These are phyloP conservation scores for Venturia carpophila DNA, from an alignment of 2,329 filamentous ascomycete genomes.

Conservation along the genomic window DNA sequence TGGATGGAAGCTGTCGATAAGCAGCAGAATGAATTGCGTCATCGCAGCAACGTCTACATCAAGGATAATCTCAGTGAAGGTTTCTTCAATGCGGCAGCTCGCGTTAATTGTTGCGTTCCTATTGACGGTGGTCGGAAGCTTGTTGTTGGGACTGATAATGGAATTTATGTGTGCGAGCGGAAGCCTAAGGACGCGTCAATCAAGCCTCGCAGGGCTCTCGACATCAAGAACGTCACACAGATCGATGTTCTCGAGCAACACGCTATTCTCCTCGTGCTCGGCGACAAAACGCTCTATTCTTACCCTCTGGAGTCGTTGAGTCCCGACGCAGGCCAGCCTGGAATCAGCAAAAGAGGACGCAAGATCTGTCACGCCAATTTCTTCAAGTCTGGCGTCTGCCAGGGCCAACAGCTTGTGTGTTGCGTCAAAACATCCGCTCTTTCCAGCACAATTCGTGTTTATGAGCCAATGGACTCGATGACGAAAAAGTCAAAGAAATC, in stretches of 20 bases:
- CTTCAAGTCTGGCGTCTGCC: constrained; percentile 93
- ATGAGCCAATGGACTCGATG: constrained; percentile 91
- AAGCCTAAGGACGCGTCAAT: constrained; percentile 70
- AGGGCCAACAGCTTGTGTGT: constrained; percentile 89
- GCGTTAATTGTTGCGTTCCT: constrained; percentile 90
- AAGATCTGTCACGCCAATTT: constrained; percentile 98
- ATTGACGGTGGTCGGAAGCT: constrained; percentile 96
- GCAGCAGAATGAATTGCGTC: constrained; percentile 78
- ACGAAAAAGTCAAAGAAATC: constrained; percentile 92
- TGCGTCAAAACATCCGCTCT: constrained; percentile 91
- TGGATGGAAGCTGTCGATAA: constrained; percentile 94
- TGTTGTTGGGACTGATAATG: constrained; percentile 88
- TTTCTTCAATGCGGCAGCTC: constrained; percentile 82
- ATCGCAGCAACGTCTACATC: constrained; percentile 63
- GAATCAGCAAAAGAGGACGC: constrained; percentile 72
- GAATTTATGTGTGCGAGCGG: constrained; percentile 85
- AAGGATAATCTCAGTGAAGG: constrained; percentile 67
- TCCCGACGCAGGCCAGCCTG: constrained; percentile 44
- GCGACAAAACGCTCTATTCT: constrained; percentile 86
- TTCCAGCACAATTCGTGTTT: constrained; percentile 97
- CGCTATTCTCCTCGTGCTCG: constrained; percentile 78
- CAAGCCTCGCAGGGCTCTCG: constrained; percentile 74
- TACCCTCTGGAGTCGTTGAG: constrained; percentile 76
- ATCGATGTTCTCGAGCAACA: constrained; percentile 96
- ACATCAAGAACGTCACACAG: constrained; percentile 81